phyloP scores from a whole-genome alignment of 108 stramenopile genomes.

The Nannochloropsis salina region DNA sequence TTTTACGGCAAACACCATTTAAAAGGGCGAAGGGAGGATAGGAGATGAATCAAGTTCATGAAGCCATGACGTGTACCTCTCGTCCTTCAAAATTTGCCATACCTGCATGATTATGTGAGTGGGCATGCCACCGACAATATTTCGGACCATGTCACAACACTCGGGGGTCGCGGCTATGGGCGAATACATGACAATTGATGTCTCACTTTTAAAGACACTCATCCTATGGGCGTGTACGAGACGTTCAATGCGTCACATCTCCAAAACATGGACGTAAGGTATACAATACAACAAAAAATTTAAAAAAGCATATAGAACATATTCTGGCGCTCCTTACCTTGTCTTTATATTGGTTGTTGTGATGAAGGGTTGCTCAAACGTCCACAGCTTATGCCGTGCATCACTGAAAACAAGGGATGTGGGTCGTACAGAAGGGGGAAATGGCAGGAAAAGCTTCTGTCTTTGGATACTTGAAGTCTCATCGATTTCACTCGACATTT shows the following conservation, averaged over 20 bases:
- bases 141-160: neutral
- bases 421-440: neutral
- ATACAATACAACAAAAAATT: too few species aligned
- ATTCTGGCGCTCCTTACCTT: neutral
- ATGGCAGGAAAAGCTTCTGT: slow-evolving; percentile 5
- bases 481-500: neutral
- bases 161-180: neutral
- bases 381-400: neutral
- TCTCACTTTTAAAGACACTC: neutral
- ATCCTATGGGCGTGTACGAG: neutral
- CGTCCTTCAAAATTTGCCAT: neutral
- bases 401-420: neutral
- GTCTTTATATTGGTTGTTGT: neutral
- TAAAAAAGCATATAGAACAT: too few species aligned
- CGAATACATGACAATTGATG: neutral
- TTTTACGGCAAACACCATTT: neutral
- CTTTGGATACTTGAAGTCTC: neutral
- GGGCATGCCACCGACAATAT: neutral
- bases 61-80: too few species aligned
- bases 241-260: too few species aligned
- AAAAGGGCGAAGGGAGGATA: too few species aligned
- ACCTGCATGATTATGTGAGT: neutral
- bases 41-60: too few species aligned
- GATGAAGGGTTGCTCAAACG: slow-evolving; percentile 1
- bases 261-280: too few species aligned